Evolutionary conservation across 1,284 basidiomycete species (phyloP).

Genomic region (Tilletia indica): DNA sequence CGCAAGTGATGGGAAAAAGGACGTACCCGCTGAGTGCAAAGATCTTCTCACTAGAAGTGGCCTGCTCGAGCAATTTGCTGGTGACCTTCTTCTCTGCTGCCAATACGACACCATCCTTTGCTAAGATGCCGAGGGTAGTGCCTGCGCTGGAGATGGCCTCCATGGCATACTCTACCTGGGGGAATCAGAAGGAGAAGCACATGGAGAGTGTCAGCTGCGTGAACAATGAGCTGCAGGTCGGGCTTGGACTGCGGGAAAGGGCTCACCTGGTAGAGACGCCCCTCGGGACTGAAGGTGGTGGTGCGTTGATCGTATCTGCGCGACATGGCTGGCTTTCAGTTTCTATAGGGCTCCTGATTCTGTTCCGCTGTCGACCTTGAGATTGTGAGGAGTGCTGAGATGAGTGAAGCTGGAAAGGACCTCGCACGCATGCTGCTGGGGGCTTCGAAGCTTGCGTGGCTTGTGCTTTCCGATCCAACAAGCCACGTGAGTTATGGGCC

Average conservation of each 20-base stretch:
- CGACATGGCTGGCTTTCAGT: conserved; percentile 34
- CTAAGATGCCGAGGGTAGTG: conserved; percentile 89
- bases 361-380: too few species aligned
- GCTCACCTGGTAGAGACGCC: conserved; percentile 44
- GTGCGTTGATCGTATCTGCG: conserved; percentile 54
- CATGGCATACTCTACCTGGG: conserved; percentile 94
- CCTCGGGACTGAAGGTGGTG: conserved; percentile 57
- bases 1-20: neutral
- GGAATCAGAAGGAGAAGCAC: neutral
- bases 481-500: too few species aligned
- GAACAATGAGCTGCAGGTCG: neutral
- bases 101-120: conserved; percentile 85
- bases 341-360: too few species aligned
- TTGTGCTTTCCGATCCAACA: too few species aligned
- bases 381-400: too few species aligned
- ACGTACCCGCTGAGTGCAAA: conserved; percentile 77
- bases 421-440: too few species aligned
- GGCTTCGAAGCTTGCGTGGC: too few species aligned
- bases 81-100: conserved; percentile 99
- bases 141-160: conserved; percentile 97
- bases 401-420: too few species aligned
- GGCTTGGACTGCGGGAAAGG: neutral
- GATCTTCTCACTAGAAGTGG: conserved; percentile 90
- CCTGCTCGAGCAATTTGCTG: conserved; percentile 92
- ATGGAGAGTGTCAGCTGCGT: too few species aligned